Evolutionary conservation across 306 rosid species (phyloP).

Genomic region (Lithocarpus polystachyus): DNA sequence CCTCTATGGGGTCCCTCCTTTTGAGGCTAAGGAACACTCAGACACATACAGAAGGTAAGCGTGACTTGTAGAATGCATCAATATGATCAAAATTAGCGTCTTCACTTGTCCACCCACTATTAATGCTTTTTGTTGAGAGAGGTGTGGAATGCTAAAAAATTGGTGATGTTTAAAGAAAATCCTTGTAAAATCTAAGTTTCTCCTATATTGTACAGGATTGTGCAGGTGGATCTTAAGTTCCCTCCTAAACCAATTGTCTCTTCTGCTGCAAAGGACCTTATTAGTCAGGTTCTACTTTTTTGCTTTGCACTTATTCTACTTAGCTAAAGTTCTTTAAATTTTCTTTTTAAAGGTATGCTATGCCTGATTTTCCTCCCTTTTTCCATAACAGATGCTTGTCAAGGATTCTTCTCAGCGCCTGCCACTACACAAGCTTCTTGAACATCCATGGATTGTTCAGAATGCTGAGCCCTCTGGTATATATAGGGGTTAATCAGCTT

Average conservation of each 20-base stretch:
- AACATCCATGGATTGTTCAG: slow-evolving; percentile 97
- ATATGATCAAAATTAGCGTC: slow-evolving; percentile 2
- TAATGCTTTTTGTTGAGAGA: background rate
- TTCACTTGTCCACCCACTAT: background rate
- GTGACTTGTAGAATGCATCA: background rate
- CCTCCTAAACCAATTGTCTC: slow-evolving; percentile 92
- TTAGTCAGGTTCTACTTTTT: slow-evolving; percentile 65
- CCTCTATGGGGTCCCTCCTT: slow-evolving; percentile 95
- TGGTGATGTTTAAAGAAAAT: background rate
- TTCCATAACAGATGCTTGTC: slow-evolving; percentile 71
- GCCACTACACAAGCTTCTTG: slow-evolving; percentile 86
- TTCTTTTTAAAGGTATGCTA: slow-evolving; percentile 10
- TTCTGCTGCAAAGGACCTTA: slow-evolving; percentile 88
- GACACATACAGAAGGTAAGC: slow-evolving; percentile 93
- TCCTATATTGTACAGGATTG: slow-evolving; percentile 51
- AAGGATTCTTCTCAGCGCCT: slow-evolving; percentile 82
- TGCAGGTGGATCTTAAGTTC: slow-evolving; percentile 94
- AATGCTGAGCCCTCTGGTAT: slow-evolving; percentile 94
- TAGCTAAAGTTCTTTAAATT: background rate
- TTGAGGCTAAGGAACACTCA: slow-evolving; percentile 97
- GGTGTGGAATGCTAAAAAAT: background rate
- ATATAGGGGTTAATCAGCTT: slow-evolving; percentile 46
- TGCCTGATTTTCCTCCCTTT: background rate
- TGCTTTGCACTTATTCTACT: background rate
- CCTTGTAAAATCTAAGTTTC: background rate